Evolutionary conservation across 1,284 basidiomycete genomes (phyloP), one percentile per base, ranked within the genome.

Genomic region (Baeospora myosura): DNA sequence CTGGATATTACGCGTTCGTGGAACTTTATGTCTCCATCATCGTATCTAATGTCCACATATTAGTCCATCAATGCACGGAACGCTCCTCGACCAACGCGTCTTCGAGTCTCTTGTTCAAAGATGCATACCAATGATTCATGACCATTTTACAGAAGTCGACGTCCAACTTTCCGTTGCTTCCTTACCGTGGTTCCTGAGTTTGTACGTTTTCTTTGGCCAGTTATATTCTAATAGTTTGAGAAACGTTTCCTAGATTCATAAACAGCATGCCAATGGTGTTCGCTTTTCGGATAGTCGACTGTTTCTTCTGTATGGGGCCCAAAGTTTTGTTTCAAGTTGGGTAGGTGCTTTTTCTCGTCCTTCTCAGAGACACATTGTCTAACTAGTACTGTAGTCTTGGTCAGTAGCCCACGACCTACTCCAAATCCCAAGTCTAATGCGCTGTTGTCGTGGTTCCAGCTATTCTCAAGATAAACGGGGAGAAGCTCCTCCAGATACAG

Each of bases 191-290:
- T 98, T 99, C 71, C 66, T 98, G 53, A 92, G 89, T 58, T 67
- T 95, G 80, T 93, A 61, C 49, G 83, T 69, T 43, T 41, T 40
- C 4, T 35, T 26, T n/a, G n/a, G n/a, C n/a, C 17, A 12, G 25
- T 24, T 16, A 20, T 30, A 35, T 24, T n/a, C 14, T 2, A 14
- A 11, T n/a, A 24, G 23, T 39, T 35, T 26, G 28, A 33, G 35
- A 29, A 17, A 14, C 6, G 18, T 29, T 26, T 29, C 23, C 25
- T 46, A 88, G 91, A 50, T 94, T 83, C 62, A 98, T 98, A 67
- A 98, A 98, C 66, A 95, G 91, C 54, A 97, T 98, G 92, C 96
- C 96, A 0, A 88, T 98, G 80, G 85, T 98, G 36, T 98, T 98
- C 58, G 95, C 96, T 0, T 98, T 98, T 72, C 81, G 96, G 35